phyloP scores from a whole-genome alignment of 2,329 filamentous ascomycete genomes.

The Colletotrichum sojae region DNA sequence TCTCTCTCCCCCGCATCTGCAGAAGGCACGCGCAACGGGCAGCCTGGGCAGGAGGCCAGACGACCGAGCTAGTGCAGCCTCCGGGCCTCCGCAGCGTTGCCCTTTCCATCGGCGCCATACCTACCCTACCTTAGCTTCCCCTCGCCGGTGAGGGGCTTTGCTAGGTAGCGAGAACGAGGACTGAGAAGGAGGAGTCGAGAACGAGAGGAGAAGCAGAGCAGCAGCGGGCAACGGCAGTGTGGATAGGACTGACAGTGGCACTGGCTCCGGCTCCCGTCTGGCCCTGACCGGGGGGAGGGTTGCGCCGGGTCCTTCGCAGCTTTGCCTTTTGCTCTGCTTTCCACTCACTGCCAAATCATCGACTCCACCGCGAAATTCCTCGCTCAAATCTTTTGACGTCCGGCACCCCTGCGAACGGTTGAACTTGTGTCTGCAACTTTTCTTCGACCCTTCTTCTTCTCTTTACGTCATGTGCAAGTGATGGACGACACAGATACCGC shows the following conservation, averaged over 20 bases:
- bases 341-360: constrained; percentile 5
- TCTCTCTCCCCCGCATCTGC: constrained; percentile 36
- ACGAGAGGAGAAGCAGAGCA: constrained; percentile 17
- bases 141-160: constrained; percentile 34
- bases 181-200: too few species aligned
- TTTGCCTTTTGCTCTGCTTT: neutral
- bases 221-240: neutral
- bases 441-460: constrained; percentile 19
- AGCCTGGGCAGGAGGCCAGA: neutral
- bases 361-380: constrained; percentile 39
- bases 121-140: constrained; percentile 33
- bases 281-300: constrained; percentile 26
- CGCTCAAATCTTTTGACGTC: constrained; percentile 37
- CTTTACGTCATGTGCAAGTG: constrained; percentile 38
- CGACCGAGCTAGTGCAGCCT: neutral
- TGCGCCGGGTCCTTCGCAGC: neutral
- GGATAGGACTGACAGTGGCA: too few species aligned
- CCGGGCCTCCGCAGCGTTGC: constrained; percentile 3
- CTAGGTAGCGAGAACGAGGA: too few species aligned
- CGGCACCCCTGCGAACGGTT: constrained; percentile 32
- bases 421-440: constrained; percentile 26
- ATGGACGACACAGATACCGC: constrained; percentile 41
- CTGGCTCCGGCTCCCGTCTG: constrained; percentile 13
- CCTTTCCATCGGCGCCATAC: constrained; percentile 5
- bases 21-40: constrained; percentile 22